A percentile compares a stretch with the other conserved stretches of the same genome.
These are phyloP conservation scores for Davidsoniella virescens DNA, from an alignment of 2,329 filamentous ascomycete genomes.

Conservation along the genomic window DNA sequence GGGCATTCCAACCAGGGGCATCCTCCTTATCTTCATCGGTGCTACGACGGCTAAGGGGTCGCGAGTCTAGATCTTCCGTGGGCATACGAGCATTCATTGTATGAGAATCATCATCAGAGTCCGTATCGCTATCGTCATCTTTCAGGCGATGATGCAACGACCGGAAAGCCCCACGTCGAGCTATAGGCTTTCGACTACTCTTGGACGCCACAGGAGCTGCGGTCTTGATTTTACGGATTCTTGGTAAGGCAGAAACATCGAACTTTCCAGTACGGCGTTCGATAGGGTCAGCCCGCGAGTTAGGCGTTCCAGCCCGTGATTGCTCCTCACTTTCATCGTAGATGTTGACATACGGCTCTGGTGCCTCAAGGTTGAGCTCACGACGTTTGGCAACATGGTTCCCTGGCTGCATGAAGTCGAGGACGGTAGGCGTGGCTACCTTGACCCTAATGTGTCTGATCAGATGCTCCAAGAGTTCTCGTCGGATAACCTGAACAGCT, in stretches of 20 bases:
- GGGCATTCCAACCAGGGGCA: constrained; percentile 29
- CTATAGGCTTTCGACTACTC: constrained; percentile 35
- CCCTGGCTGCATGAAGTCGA: constrained; percentile 65
- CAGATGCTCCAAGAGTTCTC: constrained; percentile 72
- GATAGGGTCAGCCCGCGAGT: constrained; percentile 43
- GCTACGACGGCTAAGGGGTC: constrained; percentile 59
- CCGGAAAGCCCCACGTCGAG: constrained; percentile 46
- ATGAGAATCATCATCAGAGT: constrained; percentile 69
- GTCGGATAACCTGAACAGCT: constrained; percentile 60
- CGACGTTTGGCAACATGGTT: constrained; percentile 67
- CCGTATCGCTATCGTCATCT: constrained; percentile 37
- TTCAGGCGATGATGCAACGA: constrained; percentile 53
- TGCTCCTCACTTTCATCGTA: constrained; percentile 34
- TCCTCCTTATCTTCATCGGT: constrained; percentile 43
- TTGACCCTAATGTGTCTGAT: constrained; percentile 79
- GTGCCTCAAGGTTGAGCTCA: constrained; percentile 56
- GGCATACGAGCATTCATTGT: constrained; percentile 39
- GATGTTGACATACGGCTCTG: constrained; percentile 15
- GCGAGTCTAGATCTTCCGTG: constrained; percentile 74
- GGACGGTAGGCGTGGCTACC: constrained; percentile 65
- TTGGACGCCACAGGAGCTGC: constrained; percentile 3
- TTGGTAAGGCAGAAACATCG: constrained; percentile 45
- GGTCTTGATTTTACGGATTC: constrained; percentile 55
- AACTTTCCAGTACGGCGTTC: constrained; percentile 42
- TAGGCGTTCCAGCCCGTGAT: constrained; percentile 48